Evolutionary conservation across 495 filamentous ascomycete species (phyloP), one percentile per base, ranked within the genome.

Genomic region (Trypethelium eluteriae): DNA sequence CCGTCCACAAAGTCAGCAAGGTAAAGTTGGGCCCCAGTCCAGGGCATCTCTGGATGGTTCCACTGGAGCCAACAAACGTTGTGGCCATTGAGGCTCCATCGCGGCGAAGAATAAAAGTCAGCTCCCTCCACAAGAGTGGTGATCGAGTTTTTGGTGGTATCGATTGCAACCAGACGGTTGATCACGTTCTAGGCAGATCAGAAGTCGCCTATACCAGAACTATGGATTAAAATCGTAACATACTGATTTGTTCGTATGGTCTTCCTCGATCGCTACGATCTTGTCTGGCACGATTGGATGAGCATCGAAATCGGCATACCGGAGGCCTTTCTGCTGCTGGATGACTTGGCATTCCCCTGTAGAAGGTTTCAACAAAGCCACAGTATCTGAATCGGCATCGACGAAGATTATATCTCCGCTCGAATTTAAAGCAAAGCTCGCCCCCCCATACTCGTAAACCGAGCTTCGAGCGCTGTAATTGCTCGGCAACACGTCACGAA

Each of bases 21-120:
- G 7, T 36, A 59, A 18, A 59, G 53, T 18, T 59, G 25, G 32
- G 53, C 53, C 10, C 53, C 53, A 59, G 53, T 59, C 53, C 53
- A 59, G 36, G 53, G 53, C 53, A 59, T 59, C 10, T 59, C 53
- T 59, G 53, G 53, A 59, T 35, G 32, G 14, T 59, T 59, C 53
- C 53, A 59, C 14, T 59, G 53, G 5, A 59, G 32, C 53, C 53
- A 59, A 32, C 53, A 59, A 36, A 36, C 32, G 5, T 36, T 34
- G 14, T 59, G 53, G 14, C 53, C 53, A 59, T 59, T 59, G 7
- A 32, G 53, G 14, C 53, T 59, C 53, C 53, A 59, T 36, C 32
- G 53, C 14, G 53, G 53, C 32, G 53, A 7, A 3, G 53, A 35
- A 59, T 35, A 59, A 36, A 59, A 59, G 32, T 59, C 53, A 6